Percentiles rank a stretch among this genome's conserved stretches.
Evolutionary conservation across 768 basidiomycete species (phyloP).

Genomic region (Hemileccinum rubropunctum): DNA sequence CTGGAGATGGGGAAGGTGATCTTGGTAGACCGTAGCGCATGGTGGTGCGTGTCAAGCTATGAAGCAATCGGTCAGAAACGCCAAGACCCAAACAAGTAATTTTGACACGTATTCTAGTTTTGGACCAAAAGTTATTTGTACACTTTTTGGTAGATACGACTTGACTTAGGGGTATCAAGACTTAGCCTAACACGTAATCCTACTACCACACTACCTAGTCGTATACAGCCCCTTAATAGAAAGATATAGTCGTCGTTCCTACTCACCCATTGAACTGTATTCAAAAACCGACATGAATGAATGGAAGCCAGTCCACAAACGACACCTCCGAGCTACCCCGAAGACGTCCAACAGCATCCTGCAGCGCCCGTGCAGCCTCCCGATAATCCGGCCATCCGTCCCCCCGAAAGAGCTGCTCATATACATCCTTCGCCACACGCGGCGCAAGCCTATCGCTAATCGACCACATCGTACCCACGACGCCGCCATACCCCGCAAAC

Average conservation of each 20-base stretch:
- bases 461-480: slow-evolving; percentile 45
- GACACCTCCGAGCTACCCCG: neutral
- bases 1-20: slow-evolving; percentile 49
- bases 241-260: too few relatives aligned
- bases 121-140: neutral
- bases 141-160: neutral
- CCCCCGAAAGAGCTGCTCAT: slow-evolving; percentile 9
- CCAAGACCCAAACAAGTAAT: neutral
- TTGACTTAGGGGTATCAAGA: too few relatives aligned
- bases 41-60: neutral
- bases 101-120: neutral
- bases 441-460: slow-evolving; percentile 39
- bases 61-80: slow-evolving; percentile 3
- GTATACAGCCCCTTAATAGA: too few relatives aligned
- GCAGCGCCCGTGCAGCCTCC: neutral
- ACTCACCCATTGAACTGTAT: too few relatives aligned
- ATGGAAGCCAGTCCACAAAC: slow-evolving; percentile 10
- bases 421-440: slow-evolving; percentile 31
- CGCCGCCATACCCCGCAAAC: slow-evolving; percentile 29
- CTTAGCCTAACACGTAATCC: too few relatives aligned
- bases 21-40: slow-evolving; percentile 59
- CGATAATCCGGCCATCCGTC: neutral
- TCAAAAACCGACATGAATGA: slow-evolving; percentile 12
- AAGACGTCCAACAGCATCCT: slow-evolving; percentile 6
- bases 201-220: too few relatives aligned